phyloP scores from a whole-genome alignment of 108 stramenopile genomes.

The Chaetoceros tenuissimus region DNA sequence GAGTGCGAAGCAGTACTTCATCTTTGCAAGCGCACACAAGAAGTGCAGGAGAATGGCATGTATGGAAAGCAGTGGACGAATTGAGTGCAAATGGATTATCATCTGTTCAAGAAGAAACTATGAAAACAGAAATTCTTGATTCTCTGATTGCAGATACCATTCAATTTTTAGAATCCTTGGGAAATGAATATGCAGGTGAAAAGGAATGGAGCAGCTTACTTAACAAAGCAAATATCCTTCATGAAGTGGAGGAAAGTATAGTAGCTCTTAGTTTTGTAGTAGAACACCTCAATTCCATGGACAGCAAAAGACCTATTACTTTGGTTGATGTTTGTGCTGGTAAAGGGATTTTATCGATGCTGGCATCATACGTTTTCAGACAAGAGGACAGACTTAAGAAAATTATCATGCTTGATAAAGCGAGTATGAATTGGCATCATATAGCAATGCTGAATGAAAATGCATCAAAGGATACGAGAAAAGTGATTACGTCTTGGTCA shows the following conservation, averaged over 20 bases:
- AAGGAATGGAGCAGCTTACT: slow-evolving; percentile 31
- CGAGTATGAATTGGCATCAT: slow-evolving; percentile 56
- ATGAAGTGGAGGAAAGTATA: slow-evolving; percentile 61
- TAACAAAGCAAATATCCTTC: slow-evolving; percentile 36
- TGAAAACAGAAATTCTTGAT: too few species aligned
- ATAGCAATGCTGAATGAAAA: slow-evolving; percentile 32
- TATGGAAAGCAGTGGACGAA: too few species aligned
- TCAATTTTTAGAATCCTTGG: too few species aligned
- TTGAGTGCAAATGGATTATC: too few species aligned
- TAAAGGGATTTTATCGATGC: slow-evolving; percentile 59
- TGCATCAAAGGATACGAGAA: slow-evolving; percentile 17
- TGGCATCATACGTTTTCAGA: slow-evolving; percentile 34
- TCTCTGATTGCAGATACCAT: too few species aligned
- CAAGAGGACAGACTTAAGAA: slow-evolving; percentile 7
- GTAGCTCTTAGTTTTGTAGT: slow-evolving; percentile 53
- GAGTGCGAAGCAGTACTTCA: too few species aligned
- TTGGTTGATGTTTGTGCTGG: slow-evolving; percentile 57
- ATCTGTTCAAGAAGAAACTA: too few species aligned
- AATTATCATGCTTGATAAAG: slow-evolving; percentile 61
- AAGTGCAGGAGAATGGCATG: too few species aligned
- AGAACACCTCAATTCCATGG: slow-evolving; percentile 13
- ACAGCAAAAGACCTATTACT: slow-evolving; percentile 17
- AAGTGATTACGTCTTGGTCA: slow-evolving; percentile 40
- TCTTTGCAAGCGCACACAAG: too few species aligned
- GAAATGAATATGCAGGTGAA: slow-evolving; percentile 23